These are phyloP conservation scores for Tripterygium wilfordii DNA, from an alignment of 177 flowering plant genomes.

Conservation along the genomic window DNA sequence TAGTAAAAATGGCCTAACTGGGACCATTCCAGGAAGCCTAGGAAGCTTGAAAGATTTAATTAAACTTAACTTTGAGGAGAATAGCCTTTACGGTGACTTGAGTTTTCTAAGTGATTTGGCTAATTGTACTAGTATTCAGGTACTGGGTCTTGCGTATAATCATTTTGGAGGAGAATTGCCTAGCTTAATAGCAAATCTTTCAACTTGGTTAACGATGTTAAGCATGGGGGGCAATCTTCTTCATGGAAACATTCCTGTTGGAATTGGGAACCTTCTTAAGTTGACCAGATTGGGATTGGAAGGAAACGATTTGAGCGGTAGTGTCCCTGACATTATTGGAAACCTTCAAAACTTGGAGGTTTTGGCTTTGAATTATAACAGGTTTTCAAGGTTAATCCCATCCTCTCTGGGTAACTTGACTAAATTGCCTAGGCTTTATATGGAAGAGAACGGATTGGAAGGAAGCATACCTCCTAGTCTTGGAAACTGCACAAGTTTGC, in stretches of 20 bases:
- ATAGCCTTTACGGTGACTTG: slow-evolving; percentile 10
- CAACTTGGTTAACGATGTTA: slow-evolving; percentile 30
- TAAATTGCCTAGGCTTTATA: neutral
- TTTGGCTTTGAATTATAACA: slow-evolving; percentile 1
- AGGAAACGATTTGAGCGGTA: slow-evolving; percentile 7
- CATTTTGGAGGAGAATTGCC: slow-evolving; percentile 38
- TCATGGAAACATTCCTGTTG: too few relatives aligned
- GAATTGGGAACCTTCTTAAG: slow-evolving; percentile 14
- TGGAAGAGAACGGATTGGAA: neutral
- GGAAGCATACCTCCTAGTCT: slow-evolving; percentile 4
- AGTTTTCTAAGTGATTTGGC: slow-evolving; percentile 23
- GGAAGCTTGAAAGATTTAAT: slow-evolving; percentile 9
- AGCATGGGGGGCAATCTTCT: too few relatives aligned
- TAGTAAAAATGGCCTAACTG: slow-evolving; percentile 21
- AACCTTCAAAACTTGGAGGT: slow-evolving; percentile 7
- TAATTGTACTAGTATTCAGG: slow-evolving; percentile 24
- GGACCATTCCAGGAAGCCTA: slow-evolving; percentile 20
- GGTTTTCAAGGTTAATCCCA: slow-evolving; percentile 4
- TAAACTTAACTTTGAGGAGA: neutral
- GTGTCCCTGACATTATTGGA: slow-evolving; percentile 10
- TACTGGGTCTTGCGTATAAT: slow-evolving; percentile 20
- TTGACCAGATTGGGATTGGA: neutral
- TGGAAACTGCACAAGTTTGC: neutral
- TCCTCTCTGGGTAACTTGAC: slow-evolving; percentile 4
- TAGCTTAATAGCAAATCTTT: slow-evolving; percentile 29